Evolutionary conservation across 2,329 filamentous ascomycete genomes (phyloP).

Genomic region (Fusarium pseudocircinatum): DNA sequence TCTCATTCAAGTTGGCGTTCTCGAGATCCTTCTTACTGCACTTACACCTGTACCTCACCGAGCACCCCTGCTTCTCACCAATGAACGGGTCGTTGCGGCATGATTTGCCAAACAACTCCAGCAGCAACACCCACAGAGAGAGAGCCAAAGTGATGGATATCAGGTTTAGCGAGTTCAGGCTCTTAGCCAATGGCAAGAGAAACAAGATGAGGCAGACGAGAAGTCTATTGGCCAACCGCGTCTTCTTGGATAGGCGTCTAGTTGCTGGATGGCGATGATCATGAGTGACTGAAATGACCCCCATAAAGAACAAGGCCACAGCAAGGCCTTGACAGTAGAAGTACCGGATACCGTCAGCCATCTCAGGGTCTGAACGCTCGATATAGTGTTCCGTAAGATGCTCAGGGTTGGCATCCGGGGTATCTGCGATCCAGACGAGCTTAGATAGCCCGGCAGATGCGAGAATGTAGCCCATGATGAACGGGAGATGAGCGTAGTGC

Average conservation of each 20-base stretch:
- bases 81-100: constrained; percentile 57
- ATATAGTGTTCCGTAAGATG: constrained; percentile 62
- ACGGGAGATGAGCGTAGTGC: constrained; percentile 66
- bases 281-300: constrained; percentile 63
- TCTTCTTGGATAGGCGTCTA: constrained; percentile 59
- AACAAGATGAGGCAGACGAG: constrained; percentile 62
- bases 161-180: constrained; percentile 57
- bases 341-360: constrained; percentile 65
- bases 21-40: constrained; percentile 53
- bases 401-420: constrained; percentile 56
- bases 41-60: constrained; percentile 53
- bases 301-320: constrained; percentile 63
- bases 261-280: constrained; percentile 62
- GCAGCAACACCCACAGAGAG: constrained; percentile 55
- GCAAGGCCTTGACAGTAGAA: constrained; percentile 73
- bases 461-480: constrained; percentile 71
- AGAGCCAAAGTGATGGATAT: constrained; percentile 57
- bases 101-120: constrained; percentile 62
- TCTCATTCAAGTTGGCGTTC: constrained; percentile 40
- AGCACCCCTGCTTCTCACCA: constrained; percentile 47
- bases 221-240: constrained; percentile 62
- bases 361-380: constrained; percentile 58
- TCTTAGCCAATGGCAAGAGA: constrained; percentile 61
- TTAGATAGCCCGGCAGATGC: constrained; percentile 66
- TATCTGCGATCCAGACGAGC: constrained; percentile 68